A percentile compares a stretch with the other conserved stretches of the same genome.
These are phyloP conservation scores for Cyclostephanos tholiformis DNA, from an alignment of 108 stramenopile species.

Conservation along the genomic window DNA sequence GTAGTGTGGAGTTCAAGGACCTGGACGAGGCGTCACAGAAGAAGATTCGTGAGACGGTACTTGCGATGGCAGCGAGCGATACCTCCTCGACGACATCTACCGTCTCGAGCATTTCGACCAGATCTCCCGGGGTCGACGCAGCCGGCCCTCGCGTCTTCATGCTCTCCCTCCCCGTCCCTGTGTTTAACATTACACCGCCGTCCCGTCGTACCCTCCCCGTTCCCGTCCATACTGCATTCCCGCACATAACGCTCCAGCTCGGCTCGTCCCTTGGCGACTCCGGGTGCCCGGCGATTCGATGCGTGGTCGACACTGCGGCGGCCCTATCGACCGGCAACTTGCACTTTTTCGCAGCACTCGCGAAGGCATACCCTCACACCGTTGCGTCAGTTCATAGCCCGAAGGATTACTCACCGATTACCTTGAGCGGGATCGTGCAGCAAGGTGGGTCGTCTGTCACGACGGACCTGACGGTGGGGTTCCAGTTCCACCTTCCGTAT, in stretches of 20 bases:
- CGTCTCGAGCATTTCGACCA: too few relatives aligned
- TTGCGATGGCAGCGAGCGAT: too few relatives aligned
- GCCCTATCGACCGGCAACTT: conserved; percentile 1
- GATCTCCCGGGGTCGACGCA: too few relatives aligned
- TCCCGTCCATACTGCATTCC: not conserved
- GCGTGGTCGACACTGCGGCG: conserved; percentile 19
- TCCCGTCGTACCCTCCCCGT: not conserved
- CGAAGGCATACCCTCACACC: not conserved
- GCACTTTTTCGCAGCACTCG: not conserved
- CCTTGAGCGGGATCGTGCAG: conserved; percentile 7
- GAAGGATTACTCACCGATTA: not conserved
- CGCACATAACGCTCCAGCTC: conserved; percentile 5
- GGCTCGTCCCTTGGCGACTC: not conserved
- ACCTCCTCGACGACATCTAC: too few relatives aligned
- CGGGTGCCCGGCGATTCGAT: not conserved
- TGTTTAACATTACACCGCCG: not conserved
- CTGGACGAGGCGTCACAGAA: too few relatives aligned
- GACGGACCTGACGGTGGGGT: conserved; percentile 3
- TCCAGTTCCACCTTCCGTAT: conserved; percentile 13
- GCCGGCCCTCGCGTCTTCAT: not conserved
- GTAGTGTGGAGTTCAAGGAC: too few relatives aligned
- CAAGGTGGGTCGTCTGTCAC: not conserved
- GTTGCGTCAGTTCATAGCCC: not conserved
- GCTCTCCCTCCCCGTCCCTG: not conserved
- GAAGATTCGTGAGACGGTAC: too few relatives aligned